phyloP scores from a whole-genome alignment of 495 filamentous ascomycete species.

The Viridothelium virens region DNA sequence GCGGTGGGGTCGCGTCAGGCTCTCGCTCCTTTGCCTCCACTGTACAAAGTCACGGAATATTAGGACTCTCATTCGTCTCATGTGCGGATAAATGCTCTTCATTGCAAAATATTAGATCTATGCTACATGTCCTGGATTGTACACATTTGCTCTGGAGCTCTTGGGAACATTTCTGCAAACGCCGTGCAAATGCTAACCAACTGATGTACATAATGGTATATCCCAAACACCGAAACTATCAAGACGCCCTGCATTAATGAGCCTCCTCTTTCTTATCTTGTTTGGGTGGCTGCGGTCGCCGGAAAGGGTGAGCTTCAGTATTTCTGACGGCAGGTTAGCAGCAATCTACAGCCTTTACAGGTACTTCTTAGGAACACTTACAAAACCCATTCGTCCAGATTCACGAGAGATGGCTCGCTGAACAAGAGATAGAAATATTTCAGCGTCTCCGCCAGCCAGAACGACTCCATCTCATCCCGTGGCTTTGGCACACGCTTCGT shows the following conservation, averaged over 20 bases:
- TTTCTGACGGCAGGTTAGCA: constrained; percentile 24
- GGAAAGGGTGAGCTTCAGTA: constrained; percentile 46
- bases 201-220: not conserved
- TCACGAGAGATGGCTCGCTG: constrained; percentile 58
- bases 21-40: no score
- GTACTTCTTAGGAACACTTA: not conserved
- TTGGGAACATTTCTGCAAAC: not conserved
- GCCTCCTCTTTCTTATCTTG: not conserved
- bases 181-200: not conserved
- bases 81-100: not conserved
- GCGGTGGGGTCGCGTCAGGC: not conserved
- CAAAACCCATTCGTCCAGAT: constrained; percentile 63
- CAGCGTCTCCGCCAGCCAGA: constrained; percentile 40
- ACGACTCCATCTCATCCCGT: constrained; percentile 37
- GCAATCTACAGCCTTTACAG: not conserved
- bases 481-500: constrained; percentile 38
- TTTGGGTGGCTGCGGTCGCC: constrained; percentile 14
- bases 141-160: not conserved
- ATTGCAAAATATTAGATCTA: not conserved
- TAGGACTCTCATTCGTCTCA: no score
- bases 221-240: not conserved
- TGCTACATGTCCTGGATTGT: not conserved
- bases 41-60: no score
- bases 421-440: constrained; percentile 95
- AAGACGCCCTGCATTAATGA: not conserved